phyloP scores from a whole-genome alignment of 148 eudicot species.

The Chenopodium berlandieri region DNA sequence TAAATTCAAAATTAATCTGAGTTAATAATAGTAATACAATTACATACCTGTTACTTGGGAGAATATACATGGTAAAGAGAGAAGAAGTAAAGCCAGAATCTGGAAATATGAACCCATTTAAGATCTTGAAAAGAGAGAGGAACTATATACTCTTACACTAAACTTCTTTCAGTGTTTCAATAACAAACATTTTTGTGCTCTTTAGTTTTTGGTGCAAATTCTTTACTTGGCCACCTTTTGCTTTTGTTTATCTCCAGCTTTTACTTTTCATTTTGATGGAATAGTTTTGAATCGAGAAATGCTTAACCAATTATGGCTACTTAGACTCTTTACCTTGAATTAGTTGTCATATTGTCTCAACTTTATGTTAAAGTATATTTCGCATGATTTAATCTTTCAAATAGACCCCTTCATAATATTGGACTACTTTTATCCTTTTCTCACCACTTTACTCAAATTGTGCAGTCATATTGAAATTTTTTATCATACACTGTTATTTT shows the following conservation, averaged over 20 bases:
- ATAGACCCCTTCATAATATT: too few species aligned
- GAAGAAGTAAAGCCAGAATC: constrained; percentile 36
- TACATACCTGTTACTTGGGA: constrained; percentile 75
- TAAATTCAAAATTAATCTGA: not conserved
- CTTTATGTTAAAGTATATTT: too few species aligned
- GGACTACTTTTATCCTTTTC: too few species aligned
- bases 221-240: constrained; percentile 13
- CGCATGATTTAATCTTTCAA: too few species aligned
- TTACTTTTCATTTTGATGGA: constrained; percentile 32
- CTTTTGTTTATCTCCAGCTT: constrained; percentile 24
- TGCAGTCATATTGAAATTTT: too few species aligned
- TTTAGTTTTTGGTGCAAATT: constrained; percentile 23
- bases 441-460: too few species aligned
- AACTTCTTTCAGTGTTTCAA: constrained; percentile 16
- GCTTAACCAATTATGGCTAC: not conserved
- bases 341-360: too few species aligned
- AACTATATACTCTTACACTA: constrained; percentile 12
- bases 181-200: constrained; percentile 21
- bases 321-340: too few species aligned
- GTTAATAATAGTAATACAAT: not conserved
- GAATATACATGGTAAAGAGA: constrained; percentile 36
- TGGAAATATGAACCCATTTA: constrained; percentile 48
- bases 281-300: not conserved
- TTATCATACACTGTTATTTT: too few species aligned
- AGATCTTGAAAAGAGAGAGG: constrained; percentile 26